These are phyloP conservation scores for Amphirosellinia nigrospora DNA, from an alignment of 495 filamentous ascomycete species.

Conservation along the genomic window DNA sequence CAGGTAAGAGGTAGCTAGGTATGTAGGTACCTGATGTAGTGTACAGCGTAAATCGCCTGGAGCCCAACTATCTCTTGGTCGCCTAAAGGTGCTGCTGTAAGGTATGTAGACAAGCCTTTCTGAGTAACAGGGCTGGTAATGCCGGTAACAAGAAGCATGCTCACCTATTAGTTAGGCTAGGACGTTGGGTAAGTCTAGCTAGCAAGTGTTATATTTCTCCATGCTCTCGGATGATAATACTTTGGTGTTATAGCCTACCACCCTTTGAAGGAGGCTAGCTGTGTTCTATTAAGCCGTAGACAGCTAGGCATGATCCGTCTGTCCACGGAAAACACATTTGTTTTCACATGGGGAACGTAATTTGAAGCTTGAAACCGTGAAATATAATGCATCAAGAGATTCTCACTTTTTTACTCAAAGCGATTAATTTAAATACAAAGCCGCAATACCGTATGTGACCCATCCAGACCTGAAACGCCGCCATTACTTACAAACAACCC, in stretches of 20 bases:
- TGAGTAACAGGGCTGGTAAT: conserved; percentile 5
- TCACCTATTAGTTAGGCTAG: neutral
- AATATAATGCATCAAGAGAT: neutral
- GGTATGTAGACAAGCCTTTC: neutral
- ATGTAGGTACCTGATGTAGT: neutral
- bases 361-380: neutral
- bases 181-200: neutral
- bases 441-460: conserved; percentile 19
- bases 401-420: conserved; percentile 15
- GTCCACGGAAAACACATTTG: neutral
- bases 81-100: neutral
- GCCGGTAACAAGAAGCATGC: conserved; percentile 12
- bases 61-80: neutral
- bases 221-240: neutral
- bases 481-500: conserved; percentile 26
- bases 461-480: conserved; percentile 28
- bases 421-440: conserved; percentile 24
- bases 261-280: neutral
- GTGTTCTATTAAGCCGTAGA: neutral
- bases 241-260: neutral
- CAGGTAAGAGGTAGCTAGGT: no score
- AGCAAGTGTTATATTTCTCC: neutral
- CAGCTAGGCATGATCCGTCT: neutral
- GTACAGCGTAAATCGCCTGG: neutral
- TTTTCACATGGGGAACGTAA: neutral